Evolutionary conservation across 108 stramenopile species (phyloP).

Genomic region (Aurantiochytrium sp.): DNA sequence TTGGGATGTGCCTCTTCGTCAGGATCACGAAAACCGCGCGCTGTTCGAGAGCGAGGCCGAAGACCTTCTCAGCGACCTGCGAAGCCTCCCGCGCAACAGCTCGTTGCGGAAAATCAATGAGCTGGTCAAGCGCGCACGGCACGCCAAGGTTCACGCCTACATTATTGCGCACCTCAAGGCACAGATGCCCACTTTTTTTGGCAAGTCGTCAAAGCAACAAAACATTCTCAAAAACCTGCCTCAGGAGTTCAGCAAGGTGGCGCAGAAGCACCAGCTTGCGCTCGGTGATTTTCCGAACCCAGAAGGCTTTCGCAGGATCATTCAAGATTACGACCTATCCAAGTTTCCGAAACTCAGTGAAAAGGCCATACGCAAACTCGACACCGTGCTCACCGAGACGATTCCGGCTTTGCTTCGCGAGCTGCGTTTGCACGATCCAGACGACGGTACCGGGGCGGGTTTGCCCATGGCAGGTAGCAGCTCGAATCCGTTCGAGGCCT

Average conservation of each 20-base stretch:
- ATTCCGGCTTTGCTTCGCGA: constrained; percentile 64
- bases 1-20: constrained; percentile 72
- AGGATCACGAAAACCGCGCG: constrained; percentile 69
- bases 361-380: constrained; percentile 73
- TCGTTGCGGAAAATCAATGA: constrained; percentile 96
- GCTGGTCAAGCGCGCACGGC: constrained; percentile 88
- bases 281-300: constrained; percentile 86
- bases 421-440: not conserved
- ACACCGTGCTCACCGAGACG: constrained; percentile 70
- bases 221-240: constrained; percentile 79
- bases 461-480: not conserved
- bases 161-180: constrained; percentile 92
- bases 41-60: constrained; percentile 73
- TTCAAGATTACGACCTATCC: constrained; percentile 65
- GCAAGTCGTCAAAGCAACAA: constrained; percentile 82
- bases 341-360: constrained; percentile 53
- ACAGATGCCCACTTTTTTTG: constrained; percentile 90
- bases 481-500: not conserved
- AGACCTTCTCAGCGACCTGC: constrained; percentile 88
- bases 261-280: constrained; percentile 73
- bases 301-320: constrained; percentile 73
- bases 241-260: constrained; percentile 76
- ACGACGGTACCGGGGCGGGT: not conserved
- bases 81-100: constrained; percentile 81
- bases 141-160: constrained; percentile 94